Conservation (phyloP, 805 yeast genomes). For the Komagataella mondaviorum region DNA sequence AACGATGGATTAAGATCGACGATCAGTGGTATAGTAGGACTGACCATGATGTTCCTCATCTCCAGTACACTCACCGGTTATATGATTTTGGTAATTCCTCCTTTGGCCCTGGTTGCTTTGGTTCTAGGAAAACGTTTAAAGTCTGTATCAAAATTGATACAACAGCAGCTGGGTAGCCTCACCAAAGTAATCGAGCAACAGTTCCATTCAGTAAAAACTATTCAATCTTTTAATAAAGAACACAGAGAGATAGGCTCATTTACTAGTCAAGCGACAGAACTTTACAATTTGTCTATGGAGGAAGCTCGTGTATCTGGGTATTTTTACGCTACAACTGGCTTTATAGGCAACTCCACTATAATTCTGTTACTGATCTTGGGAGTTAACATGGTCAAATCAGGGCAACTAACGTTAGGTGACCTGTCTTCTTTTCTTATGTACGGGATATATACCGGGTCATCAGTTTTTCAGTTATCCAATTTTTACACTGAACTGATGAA, state of each 20-base stretch:
- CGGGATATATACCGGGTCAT: constrained; percentile 87
- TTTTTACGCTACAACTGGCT: constrained; percentile 68
- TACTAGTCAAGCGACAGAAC: constrained; percentile 55
- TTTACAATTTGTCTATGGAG: constrained; percentile 51
- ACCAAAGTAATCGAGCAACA: constrained; percentile 91
- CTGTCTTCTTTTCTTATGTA: constrained; percentile 90
- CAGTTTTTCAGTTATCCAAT: constrained; percentile 81
- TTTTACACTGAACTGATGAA: constrained; percentile 93
- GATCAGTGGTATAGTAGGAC: constrained; percentile 74
- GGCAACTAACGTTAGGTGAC: constrained; percentile 76
- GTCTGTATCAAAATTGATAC: constrained; percentile 59
- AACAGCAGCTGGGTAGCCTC: constrained; percentile 71
- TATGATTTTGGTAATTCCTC: constrained; percentile 74
- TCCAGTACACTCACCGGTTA: constrained; percentile 73
- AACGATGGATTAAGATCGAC: constrained; percentile 85
- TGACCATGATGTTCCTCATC: constrained; percentile 84
- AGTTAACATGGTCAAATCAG: constrained; percentile 64
- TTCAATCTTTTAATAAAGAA: constrained; percentile 87
- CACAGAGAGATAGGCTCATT: constrained; percentile 62
- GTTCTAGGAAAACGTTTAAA: constrained; percentile 76
- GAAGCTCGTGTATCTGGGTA: constrained; percentile 74
- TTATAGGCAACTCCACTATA: constrained; percentile 71
- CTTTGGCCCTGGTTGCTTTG: constrained; percentile 64
- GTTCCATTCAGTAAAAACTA: constrained; percentile 70
- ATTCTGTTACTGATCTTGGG: constrained; percentile 73